Conservation (phyloP, 2,329 filamentous ascomycete genomes). For the Fusarium transvaalense region DNA sequence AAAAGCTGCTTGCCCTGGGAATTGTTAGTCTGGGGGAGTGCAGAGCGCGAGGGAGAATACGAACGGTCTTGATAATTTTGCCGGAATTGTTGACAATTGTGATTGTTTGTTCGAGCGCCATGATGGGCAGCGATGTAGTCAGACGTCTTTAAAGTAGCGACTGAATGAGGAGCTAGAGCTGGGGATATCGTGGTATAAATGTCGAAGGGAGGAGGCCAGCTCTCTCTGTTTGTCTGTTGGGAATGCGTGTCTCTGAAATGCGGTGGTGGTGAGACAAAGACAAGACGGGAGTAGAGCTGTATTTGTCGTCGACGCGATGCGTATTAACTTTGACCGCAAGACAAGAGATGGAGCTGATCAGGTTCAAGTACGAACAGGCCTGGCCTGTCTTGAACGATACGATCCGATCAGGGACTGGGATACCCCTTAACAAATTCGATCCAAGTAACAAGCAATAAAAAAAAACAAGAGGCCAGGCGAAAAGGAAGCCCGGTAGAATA, state of each 20-base stretch:
- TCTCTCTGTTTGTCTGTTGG: slow-evolving; percentile 37
- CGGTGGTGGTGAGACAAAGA: slow-evolving; percentile 17
- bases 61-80: slow-evolving; percentile 89
- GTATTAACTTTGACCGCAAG: slow-evolving; percentile 19
- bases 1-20: slow-evolving; percentile 87
- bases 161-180: slow-evolving; percentile 2
- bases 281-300: slow-evolving; percentile 21
- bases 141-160: slow-evolving; percentile 20
- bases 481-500: slow-evolving; percentile 18
- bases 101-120: slow-evolving; percentile 75
- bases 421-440: slow-evolving; percentile 33
- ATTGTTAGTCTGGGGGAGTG: slow-evolving; percentile 28
- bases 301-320: slow-evolving; percentile 26
- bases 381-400: slow-evolving; percentile 33
- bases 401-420: slow-evolving; percentile 27
- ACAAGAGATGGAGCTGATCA: slow-evolving; percentile 14
- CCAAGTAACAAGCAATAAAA: background rate
- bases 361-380: slow-evolving; percentile 20
- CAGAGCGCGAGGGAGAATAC: slow-evolving; percentile 50
- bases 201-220: slow-evolving; percentile 42
- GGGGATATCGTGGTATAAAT: slow-evolving; percentile 8
- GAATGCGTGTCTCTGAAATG: slow-evolving; percentile 23
- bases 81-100: slow-evolving; percentile 92
- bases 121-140: slow-evolving; percentile 46
- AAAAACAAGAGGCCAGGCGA: slow-evolving; percentile 9